Evolutionary conservation across 805 yeast species (phyloP).

Genomic region (Pichia membranifaciens): DNA sequence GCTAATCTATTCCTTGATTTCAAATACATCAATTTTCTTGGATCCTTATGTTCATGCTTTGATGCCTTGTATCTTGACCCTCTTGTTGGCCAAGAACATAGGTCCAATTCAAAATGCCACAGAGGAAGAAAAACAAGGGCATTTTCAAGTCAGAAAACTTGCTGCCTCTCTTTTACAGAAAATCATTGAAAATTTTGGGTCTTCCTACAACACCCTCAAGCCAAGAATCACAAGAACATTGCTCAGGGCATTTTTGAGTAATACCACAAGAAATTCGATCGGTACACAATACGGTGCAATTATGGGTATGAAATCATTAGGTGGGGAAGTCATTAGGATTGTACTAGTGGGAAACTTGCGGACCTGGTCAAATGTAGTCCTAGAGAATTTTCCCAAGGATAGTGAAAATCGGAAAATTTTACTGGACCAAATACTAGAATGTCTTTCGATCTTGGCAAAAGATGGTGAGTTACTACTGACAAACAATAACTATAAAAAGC

Average conservation of each 20-base stretch:
- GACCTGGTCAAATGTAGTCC: conserved; percentile 67
- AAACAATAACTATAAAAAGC: conserved; percentile 9
- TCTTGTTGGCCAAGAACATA: conserved; percentile 82
- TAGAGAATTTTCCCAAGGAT: conserved; percentile 27
- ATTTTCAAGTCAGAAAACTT: conserved; percentile 71
- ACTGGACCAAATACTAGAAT: conserved; percentile 49
- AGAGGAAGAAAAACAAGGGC: conserved; percentile 26
- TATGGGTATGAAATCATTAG: conserved; percentile 75
- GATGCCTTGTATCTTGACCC: conserved; percentile 93
- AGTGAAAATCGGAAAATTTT: conserved; percentile 20
- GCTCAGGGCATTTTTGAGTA: conserved; percentile 80
- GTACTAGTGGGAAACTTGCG: conserved; percentile 77
- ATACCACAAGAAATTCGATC: conserved; percentile 59
- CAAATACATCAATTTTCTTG: conserved; percentile 77
- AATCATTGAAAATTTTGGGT: conserved; percentile 74
- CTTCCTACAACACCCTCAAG: conserved; percentile 79
- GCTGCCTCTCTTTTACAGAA: conserved; percentile 79
- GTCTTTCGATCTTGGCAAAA: conserved; percentile 43
- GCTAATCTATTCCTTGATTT: conserved; percentile 76
- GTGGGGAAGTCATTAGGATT: conserved; percentile 81
- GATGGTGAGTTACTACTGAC: conserved; percentile 25
- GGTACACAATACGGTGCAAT: conserved; percentile 94
- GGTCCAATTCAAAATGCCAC: conserved; percentile 38
- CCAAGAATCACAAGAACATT: conserved; percentile 93
- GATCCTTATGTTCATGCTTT: conserved; percentile 95